These are phyloP conservation scores for Galerina marginata DNA, from an alignment of 768 basidiomycete genomes.

Conservation along the genomic window DNA sequence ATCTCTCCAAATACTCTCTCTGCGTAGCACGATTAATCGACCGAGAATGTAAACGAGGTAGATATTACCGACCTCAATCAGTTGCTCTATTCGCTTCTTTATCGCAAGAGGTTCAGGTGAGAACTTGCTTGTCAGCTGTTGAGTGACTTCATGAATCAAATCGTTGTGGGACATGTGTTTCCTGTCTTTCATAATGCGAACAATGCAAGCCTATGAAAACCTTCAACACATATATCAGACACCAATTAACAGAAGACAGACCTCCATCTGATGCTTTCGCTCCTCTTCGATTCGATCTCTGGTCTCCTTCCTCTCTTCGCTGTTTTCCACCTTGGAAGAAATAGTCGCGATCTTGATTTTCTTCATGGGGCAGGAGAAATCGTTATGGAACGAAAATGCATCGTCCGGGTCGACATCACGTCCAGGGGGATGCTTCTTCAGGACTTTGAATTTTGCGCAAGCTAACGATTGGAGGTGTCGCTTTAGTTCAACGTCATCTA, in stretches of 20 bases:
- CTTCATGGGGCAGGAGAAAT: constrained; percentile 81
- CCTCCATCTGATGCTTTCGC: constrained; percentile 88
- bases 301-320: constrained; percentile 90
- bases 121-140: constrained; percentile 85
- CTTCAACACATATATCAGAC: neutral
- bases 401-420: constrained; percentile 81
- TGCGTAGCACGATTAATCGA: constrained; percentile 33
- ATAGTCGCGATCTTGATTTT: constrained; percentile 94
- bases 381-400: constrained; percentile 86
- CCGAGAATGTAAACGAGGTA: neutral
- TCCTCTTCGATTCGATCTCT: constrained; percentile 91
- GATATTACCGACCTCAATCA: constrained; percentile 79
- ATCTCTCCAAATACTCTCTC: constrained; percentile 94
- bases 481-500: constrained; percentile 79
- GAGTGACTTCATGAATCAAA: constrained; percentile 88
- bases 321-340: constrained; percentile 84
- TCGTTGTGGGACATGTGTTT: constrained; percentile 90
- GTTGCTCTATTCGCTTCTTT: constrained; percentile 90
- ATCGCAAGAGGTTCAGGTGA: constrained; percentile 83
- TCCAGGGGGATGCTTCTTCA: constrained; percentile 90
- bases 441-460: constrained; percentile 90
- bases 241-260: constrained; percentile 37
- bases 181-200: constrained; percentile 96
- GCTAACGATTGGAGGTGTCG: constrained; percentile 96
- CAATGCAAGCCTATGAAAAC: constrained; percentile 85